A percentile compares a stretch with the other conserved stretches of the same genome.
These are phyloP conservation scores for Taphrina pruni DNA, from an alignment of 1,139 yeast species.

Conservation along the genomic window DNA sequence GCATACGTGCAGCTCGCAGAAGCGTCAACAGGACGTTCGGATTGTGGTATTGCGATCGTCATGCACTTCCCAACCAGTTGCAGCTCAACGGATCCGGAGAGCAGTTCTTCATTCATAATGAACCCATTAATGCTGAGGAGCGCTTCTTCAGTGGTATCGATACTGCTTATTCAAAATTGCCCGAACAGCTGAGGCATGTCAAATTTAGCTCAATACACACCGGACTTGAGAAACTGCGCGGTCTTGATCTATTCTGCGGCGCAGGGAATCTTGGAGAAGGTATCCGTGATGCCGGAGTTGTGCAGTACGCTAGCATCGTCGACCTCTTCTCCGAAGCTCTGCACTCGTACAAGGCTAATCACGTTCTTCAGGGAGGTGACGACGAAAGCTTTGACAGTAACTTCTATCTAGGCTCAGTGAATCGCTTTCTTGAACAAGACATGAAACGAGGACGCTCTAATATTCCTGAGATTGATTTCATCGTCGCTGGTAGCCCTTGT, in stretches of 20 bases:
- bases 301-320: slow-evolving; percentile 18
- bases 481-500: slow-evolving; percentile 33
- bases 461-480: slow-evolving; percentile 14
- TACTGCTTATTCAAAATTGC: background rate
- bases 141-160: background rate
- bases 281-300: slow-evolving; percentile 23
- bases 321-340: slow-evolving; percentile 12
- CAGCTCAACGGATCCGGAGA: slow-evolving; percentile 14
- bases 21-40: background rate
- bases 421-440: slow-evolving; percentile 2
- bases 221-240: slow-evolving; percentile 1
- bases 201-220: background rate
- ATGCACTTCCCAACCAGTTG: background rate
- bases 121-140: background rate
- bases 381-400: background rate
- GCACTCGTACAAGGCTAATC: slow-evolving; percentile 24
- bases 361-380: background rate
- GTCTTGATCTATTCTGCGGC: slow-evolving; percentile 27
- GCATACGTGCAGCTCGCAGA: background rate
- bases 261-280: slow-evolving; percentile 27
- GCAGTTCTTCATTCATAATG: slow-evolving; percentile 9
- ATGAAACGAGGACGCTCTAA: background rate
- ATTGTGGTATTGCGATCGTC: background rate
- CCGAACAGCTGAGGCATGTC: background rate
- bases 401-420: slow-evolving; percentile 25